Evolutionary conservation across 75 land plant genomes (phyloP).

Genomic region (Pseudotsuga menziesii): DNA sequence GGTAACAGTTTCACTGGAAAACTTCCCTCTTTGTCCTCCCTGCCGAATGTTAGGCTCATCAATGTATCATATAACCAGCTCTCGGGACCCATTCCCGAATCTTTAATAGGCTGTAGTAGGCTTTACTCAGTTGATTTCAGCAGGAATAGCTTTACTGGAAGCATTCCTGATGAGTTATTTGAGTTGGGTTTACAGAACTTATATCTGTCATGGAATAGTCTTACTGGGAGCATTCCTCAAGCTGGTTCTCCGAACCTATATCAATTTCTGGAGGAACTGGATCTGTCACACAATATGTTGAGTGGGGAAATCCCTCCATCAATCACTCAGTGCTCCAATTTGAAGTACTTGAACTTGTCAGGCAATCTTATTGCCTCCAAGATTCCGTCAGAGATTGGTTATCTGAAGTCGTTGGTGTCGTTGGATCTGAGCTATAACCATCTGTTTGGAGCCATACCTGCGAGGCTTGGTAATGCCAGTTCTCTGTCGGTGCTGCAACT

Average conservation of each 20-base stretch:
- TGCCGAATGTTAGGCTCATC: conserved; percentile 42
- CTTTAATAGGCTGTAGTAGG: conserved; percentile 21
- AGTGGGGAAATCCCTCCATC: conserved; percentile 46
- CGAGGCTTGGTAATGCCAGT: conserved; percentile 43
- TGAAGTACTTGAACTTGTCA: conserved; percentile 50
- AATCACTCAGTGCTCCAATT: conserved; percentile 31
- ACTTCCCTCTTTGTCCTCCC: conserved; percentile 58
- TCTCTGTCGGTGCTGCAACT: conserved; percentile 52
- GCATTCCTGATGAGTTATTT: conserved; percentile 55
- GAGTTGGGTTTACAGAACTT: conserved; percentile 32
- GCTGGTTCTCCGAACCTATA: conserved; percentile 7
- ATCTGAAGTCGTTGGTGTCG: conserved; percentile 22
- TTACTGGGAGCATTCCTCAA: conserved; percentile 29
- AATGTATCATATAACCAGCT: conserved; percentile 54
- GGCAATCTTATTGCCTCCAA: conserved; percentile 38
- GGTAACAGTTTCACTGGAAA: conserved; percentile 50
- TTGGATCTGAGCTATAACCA: conserved; percentile 62
- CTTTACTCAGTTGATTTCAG: conserved; percentile 46
- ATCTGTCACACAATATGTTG: conserved; percentile 48
- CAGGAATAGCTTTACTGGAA: conserved; percentile 45
- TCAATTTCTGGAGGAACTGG: conserved; percentile 37
- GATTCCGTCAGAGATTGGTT: conserved; percentile 64
- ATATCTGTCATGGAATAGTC: conserved; percentile 32
- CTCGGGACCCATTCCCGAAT: conserved; percentile 46
- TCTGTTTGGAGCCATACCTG: conserved; percentile 62